Base-by-base conservation (phyloP, 306 rosid species). In the Gillenia trifoliata region DNA sequence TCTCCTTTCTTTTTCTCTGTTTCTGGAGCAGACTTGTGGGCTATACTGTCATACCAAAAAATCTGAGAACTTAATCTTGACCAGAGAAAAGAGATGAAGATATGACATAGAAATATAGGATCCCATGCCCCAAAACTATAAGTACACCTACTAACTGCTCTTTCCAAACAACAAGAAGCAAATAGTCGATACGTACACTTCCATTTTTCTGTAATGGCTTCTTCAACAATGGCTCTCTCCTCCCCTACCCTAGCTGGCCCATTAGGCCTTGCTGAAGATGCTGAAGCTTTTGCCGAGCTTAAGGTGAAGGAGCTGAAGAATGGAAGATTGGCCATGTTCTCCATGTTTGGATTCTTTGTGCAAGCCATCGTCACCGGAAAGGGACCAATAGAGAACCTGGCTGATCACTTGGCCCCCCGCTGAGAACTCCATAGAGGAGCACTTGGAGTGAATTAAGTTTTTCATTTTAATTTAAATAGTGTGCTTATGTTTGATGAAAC, bases 271-370 rank as follows among this genome's bases (percentile, higher is more conserved):
- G 76, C 83, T 0, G 83, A 80, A 3, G 83, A 80, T 47, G 79
- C 79, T 3, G 79, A 80, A 41, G 76, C 76, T 0, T 80, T 74
- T 22, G 66, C 83, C 1, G 83, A 80, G 62, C 67, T 80, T 3
- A 74, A 80, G 70, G 83, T 80, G 43, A 80, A 80, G 72, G 83
- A 74, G 72, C 71, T 80, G 1, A 80, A 80, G 43, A 80, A 80
- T 5, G 83, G 83, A 4, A 57, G 79, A 69, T 45, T 80, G 55
- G 83, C 83, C 2, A 80, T 80, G 79, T 80, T 75, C 12, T 80
- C 79, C 13, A 80, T 80, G 83, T 80, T 80, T 28, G 83, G 83
- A 7, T 80, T 80, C 33, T 80, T 75, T 4, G 83, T 75, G 1
- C 83, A 80, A 40, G 83, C 83, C 7, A 80, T 80, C 29, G 79